A percentile compares a stretch with the other conserved stretches of the same genome.
These are phyloP conservation scores for Dillenia suffruticosa DNA, from an alignment of 164 flowering plant species.

Conservation along the genomic window DNA sequence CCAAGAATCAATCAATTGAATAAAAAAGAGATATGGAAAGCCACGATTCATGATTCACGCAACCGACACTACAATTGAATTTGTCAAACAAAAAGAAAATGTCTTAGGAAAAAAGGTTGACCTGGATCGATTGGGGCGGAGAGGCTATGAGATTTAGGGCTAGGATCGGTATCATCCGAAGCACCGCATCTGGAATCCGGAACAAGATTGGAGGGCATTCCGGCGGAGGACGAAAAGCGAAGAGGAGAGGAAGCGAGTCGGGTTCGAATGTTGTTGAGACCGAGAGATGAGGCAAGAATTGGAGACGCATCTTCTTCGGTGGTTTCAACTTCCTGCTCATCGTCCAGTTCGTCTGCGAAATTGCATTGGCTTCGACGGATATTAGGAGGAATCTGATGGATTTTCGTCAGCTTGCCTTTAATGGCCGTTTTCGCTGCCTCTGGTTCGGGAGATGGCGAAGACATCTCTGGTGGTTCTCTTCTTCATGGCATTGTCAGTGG, in stretches of 20 bases:
- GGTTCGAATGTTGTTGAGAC: conserved; percentile 61
- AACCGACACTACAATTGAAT: no score
- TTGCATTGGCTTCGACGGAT: conserved; percentile 17
- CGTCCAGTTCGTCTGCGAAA: conserved; percentile 6
- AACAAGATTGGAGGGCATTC: conserved; percentile 13
- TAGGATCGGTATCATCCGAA: conserved; percentile 12
- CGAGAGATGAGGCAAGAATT: conserved; percentile 41
- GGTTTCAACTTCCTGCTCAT: conserved; percentile 6
- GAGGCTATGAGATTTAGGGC: conserved; percentile 12
- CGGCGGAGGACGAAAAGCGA: conserved; percentile 20
- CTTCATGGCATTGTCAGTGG: conserved; percentile 12
- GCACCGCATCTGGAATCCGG: conserved; percentile 6
- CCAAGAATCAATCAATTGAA: no score
- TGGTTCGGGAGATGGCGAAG: conserved; percentile 5
- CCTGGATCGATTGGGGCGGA: conserved; percentile 29
- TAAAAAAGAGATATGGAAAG: no score
- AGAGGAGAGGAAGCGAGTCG: conserved; percentile 36
- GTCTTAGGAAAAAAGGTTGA: conserved; percentile 1
- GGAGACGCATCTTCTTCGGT: conserved; percentile 18
- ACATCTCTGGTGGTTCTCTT: conserved; percentile 6
- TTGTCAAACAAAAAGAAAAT: background rate
- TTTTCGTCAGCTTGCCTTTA: conserved; percentile 48
- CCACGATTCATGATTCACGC: no score
- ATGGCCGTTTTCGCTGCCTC: conserved; percentile 12
- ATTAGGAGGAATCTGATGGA: conserved; percentile 50